These are phyloP conservation scores for Raphanus raphanistrum DNA, from an alignment of 345 rosid species.

Conservation along the genomic window DNA sequence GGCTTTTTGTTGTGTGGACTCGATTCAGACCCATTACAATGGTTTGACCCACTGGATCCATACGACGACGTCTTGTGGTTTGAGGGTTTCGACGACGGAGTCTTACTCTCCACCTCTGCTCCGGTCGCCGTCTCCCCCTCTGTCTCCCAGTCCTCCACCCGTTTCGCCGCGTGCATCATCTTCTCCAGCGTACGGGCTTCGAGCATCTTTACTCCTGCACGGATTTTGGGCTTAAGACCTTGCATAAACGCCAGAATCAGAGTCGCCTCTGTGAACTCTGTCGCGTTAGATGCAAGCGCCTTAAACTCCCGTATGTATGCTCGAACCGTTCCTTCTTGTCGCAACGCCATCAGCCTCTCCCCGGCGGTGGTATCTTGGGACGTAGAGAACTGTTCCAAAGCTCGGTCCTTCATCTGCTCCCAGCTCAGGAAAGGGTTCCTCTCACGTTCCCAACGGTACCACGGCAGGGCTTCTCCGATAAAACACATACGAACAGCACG, in stretches of 20 bases:
- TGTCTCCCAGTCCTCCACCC: not conserved
- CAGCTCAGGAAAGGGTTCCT: not conserved
- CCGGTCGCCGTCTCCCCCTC: not conserved
- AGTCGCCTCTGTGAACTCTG: not conserved
- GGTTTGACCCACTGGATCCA: not conserved
- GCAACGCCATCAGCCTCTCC: not conserved
- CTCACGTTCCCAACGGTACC: not conserved
- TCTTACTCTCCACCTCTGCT: not conserved
- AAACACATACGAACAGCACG: too few species aligned
- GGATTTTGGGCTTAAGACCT: not conserved
- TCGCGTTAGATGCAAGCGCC: not conserved
- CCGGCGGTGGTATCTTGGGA: not conserved
- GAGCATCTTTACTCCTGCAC: not conserved
- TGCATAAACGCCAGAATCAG: not conserved
- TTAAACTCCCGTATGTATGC: not conserved
- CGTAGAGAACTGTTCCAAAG: not conserved
- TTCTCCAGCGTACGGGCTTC: not conserved
- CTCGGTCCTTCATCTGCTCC: not conserved
- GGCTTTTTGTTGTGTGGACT: not conserved
- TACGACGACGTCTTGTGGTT: too few species aligned
- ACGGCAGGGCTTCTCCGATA: too few species aligned
- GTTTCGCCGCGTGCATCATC: not conserved
- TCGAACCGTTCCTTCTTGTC: not conserved
- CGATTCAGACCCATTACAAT: not conserved
- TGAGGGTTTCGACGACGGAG: not conserved